Evolutionary conservation across 2,329 filamentous ascomycete species (phyloP), one percentile per base, ranked within the genome.

Genomic region (Cryoendolithus antarcticus): DNA sequence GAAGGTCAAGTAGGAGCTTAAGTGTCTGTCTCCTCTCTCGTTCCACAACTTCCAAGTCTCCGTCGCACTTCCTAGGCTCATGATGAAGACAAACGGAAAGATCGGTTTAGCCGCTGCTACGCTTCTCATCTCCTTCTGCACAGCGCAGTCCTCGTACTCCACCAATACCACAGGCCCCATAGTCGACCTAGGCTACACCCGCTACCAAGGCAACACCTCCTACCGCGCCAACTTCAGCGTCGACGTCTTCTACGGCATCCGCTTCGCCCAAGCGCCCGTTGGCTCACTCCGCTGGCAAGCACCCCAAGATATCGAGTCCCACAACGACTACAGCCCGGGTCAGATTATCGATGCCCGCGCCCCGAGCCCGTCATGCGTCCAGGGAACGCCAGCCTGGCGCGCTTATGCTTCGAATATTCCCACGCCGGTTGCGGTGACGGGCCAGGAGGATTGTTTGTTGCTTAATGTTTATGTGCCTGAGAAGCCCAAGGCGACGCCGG

Each of bases 401-500:
- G 9, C 34, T 3, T 27, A 27, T 27, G 21, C 19, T 29, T 30
- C 34, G 4, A 41, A 41, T 10, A 21, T 33, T 5, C 21, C 39
- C 3, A 32, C 30, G 29, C 34, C 11, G 13, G 32, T 29, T 2
- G 31, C 31, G 7, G 39, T 36, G 4, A n/a, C 30, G 1, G 39
- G 39, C 6, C 39, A 37, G 8, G 62, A 66, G 43, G 61, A 66
- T 44, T 66, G 63, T 44, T 40, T 66, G 37, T 57, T 62, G 28
- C 42, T 64, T 31, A 62, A 66, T 37, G 58, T 65, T 6, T 58
- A 58, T 41, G 58, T 57, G 6, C 63, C 63, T 4, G 47, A 47
- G 6, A 52, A 59, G 32, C 61, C 62, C n/a, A 34, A 30, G 6
- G 44, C 34, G 11, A 33, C 40, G 4, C 40, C 44, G 7, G 44